phyloP scores from a whole-genome alignment of 2,329 filamentous ascomycete species.

The Hypocrella siamensis region DNA sequence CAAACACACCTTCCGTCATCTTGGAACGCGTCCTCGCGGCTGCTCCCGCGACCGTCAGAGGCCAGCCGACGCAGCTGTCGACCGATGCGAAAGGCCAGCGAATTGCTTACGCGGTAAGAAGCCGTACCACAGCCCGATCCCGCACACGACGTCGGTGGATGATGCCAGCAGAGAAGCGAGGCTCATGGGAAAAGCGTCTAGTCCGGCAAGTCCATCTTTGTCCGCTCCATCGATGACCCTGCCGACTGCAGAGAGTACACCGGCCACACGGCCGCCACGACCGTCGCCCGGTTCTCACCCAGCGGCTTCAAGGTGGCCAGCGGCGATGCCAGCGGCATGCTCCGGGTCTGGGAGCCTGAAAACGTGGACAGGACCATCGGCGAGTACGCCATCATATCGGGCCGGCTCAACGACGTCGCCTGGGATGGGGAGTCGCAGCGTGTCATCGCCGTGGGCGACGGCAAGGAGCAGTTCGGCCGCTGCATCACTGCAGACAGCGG shows the following conservation, averaged over 20 bases:
- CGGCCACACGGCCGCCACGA: slow-evolving; percentile 75
- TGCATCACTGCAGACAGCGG: slow-evolving; percentile 93
- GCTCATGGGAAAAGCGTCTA: not conserved
- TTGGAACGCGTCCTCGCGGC: slow-evolving; percentile 67
- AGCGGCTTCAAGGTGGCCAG: slow-evolving; percentile 91
- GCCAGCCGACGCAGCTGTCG: slow-evolving; percentile 78
- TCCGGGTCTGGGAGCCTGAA: slow-evolving; percentile 86
- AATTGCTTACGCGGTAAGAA: slow-evolving; percentile 75
- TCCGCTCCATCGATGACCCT: slow-evolving; percentile 86
- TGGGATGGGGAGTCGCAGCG: slow-evolving; percentile 97
- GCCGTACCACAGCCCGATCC: not conserved
- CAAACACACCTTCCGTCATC: slow-evolving; percentile 32
- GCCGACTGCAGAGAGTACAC: slow-evolving; percentile 78
- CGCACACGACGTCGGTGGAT: not conserved
- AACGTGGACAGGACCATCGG: slow-evolving; percentile 76
- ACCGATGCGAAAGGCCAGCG: slow-evolving; percentile 79
- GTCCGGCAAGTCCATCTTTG: slow-evolving; percentile 93
- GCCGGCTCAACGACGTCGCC: slow-evolving; percentile 87
- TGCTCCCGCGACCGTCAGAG: slow-evolving; percentile 66
- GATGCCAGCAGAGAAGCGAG: slow-evolving; percentile 2
- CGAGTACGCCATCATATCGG: slow-evolving; percentile 88
- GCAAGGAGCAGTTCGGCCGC: slow-evolving; percentile 82
- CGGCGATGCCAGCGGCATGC: slow-evolving; percentile 69
- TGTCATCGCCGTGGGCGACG: slow-evolving; percentile 90
- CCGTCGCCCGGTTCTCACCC: slow-evolving; percentile 84